Conservation (phyloP, 2,329 filamentous ascomycete species). For the Pseudogymnoascus sp. region DNA sequence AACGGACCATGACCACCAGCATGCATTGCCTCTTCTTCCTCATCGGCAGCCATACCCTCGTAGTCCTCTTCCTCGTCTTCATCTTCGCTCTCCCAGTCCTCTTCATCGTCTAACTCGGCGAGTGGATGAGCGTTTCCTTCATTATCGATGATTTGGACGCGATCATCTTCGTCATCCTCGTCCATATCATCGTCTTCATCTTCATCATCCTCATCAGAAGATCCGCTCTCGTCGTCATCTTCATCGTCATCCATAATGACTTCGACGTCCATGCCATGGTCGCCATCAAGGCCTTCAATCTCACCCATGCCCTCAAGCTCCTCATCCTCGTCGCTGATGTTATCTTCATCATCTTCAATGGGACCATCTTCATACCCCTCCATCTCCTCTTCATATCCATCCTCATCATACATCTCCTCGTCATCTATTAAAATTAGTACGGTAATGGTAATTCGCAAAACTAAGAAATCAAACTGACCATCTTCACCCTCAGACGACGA, state of each 20-base stretch:
- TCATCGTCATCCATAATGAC: slow-evolving; percentile 78
- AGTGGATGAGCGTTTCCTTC: slow-evolving; percentile 45
- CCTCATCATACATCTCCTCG: slow-evolving; percentile 89
- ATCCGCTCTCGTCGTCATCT: slow-evolving; percentile 40
- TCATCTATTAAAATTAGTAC: slow-evolving; percentile 53
- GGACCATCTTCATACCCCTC: slow-evolving; percentile 77
- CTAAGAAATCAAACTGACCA: slow-evolving; percentile 35
- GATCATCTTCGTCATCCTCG: slow-evolving; percentile 48
- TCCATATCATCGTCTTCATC: slow-evolving; percentile 58
- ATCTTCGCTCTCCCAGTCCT: slow-evolving; percentile 58
- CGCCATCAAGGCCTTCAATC: slow-evolving; percentile 67
- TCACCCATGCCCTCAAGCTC: slow-evolving; percentile 79
- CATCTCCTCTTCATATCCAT: slow-evolving; percentile 84
- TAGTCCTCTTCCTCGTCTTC: slow-evolving; percentile 48
- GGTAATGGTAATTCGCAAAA: neutral
- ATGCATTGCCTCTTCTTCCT: slow-evolving; percentile 46
- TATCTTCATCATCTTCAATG: slow-evolving; percentile 72
- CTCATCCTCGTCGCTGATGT: slow-evolving; percentile 82
- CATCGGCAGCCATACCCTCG: slow-evolving; percentile 42
- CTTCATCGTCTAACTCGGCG: slow-evolving; percentile 53
- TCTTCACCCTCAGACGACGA: slow-evolving; percentile 66
- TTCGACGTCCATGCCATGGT: slow-evolving; percentile 55
- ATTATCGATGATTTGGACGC: slow-evolving; percentile 57
- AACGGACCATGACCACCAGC: slow-evolving; percentile 37
- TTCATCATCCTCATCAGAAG: slow-evolving; percentile 47